A percentile compares a stretch with the other conserved stretches of the same genome.
These are phyloP conservation scores for Tricholoma terreum DNA, from an alignment of 768 basidiomycete species.

Conservation along the genomic window DNA sequence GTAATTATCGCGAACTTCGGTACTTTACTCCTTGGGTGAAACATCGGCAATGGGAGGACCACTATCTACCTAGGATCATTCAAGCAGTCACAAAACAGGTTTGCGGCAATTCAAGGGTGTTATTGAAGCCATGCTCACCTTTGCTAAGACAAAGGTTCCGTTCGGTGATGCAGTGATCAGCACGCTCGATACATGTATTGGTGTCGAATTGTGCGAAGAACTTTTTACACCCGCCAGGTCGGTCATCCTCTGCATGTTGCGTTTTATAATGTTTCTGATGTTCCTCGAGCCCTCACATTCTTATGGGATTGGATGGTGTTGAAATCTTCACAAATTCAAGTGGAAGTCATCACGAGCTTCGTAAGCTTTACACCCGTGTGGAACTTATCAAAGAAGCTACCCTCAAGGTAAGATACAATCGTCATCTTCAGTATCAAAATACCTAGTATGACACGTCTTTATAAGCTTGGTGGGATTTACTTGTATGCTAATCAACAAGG, in stretches of 20 bases:
- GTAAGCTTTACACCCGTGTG: slow-evolving; percentile 89
- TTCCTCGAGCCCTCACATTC: slow-evolving; percentile 79
- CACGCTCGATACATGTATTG: slow-evolving; percentile 93
- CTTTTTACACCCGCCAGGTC: slow-evolving; percentile 95
- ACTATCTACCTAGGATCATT: slow-evolving; percentile 87
- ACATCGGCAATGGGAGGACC: slow-evolving; percentile 86
- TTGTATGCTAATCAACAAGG: slow-evolving; percentile 99
- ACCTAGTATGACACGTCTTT: not conserved
- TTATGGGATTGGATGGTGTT: slow-evolving; percentile 97
- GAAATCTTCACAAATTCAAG: slow-evolving; percentile 99
- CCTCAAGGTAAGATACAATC: slow-evolving; percentile 58
- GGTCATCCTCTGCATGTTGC: slow-evolving; percentile 31
- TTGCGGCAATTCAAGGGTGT: not conserved
- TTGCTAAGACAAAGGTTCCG: slow-evolving; percentile 66
- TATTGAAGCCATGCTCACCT: not conserved
- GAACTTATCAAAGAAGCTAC: slow-evolving; percentile 98
- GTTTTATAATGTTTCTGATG: not conserved
- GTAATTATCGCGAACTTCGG: slow-evolving; percentile 87
- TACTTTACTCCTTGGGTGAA: slow-evolving; percentile 97
- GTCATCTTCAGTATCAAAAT: not conserved
- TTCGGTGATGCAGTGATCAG: slow-evolving; percentile 96
- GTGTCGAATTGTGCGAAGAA: slow-evolving; percentile 96
- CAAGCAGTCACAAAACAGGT: slow-evolving; percentile 89
- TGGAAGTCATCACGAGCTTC: slow-evolving; percentile 96
- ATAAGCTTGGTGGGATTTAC: slow-evolving; percentile 91